Conservation (phyloP, 2,329 filamentous ascomycete species). For the Gremmenia infestans region DNA sequence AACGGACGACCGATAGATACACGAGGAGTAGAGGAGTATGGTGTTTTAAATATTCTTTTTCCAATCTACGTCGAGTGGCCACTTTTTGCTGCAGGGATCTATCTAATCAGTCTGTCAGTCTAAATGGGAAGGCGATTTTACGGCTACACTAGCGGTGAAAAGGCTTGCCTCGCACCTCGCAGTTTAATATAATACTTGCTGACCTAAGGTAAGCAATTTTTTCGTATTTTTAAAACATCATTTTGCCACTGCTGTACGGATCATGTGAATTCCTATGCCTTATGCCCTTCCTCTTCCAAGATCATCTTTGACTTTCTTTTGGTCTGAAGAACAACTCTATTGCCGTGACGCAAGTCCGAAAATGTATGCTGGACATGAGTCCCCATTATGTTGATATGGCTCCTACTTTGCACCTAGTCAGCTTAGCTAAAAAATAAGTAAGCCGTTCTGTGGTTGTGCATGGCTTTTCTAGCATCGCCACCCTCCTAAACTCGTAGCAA, state of each 20-base stretch:
- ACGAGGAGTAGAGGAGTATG: neutral
- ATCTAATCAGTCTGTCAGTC: neutral
- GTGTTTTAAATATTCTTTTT: slow-evolving; percentile 9
- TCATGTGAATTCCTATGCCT: neutral
- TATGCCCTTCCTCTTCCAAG: neutral
- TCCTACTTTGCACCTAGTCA: neutral
- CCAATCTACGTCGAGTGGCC: slow-evolving; percentile 4
- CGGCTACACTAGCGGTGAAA: neutral
- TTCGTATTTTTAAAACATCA: neutral
- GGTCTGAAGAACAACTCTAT: neutral
- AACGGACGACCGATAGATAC: neutral
- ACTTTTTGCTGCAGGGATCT: slow-evolving; percentile 8
- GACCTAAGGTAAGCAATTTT: neutral
- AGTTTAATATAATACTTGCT: neutral
- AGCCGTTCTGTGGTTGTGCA: neutral
- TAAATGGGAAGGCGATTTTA: neutral
- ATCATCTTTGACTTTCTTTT: neutral
- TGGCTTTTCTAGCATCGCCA: neutral
- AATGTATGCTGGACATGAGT: neutral
- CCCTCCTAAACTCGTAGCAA: neutral
- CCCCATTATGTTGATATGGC: neutral
- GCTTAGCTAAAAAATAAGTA: neutral
- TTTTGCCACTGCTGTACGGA: neutral
- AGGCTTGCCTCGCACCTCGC: neutral
- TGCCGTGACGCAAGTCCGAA: neutral